Percentiles rank a stretch among this genome's conserved stretches.
Evolutionary conservation across 1,284 basidiomycete genomes (phyloP).

Genomic region (Trametes versicolor): DNA sequence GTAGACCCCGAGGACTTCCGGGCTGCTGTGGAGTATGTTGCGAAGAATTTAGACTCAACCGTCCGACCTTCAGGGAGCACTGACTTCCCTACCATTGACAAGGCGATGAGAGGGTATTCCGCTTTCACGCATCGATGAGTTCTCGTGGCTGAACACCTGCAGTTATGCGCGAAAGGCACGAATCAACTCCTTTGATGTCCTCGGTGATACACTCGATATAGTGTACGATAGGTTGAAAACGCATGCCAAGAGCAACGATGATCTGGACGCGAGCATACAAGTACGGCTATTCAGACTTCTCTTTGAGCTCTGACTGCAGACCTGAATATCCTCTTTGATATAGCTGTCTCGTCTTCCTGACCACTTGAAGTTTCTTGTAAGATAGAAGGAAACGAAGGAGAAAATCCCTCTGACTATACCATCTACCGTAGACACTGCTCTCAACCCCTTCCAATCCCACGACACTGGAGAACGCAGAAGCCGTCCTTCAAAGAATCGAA

Average conservation of each 20-base stretch:
- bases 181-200: constrained; percentile 66
- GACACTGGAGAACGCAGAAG: constrained; percentile 61
- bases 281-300: constrained; percentile 43
- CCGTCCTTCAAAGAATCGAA: constrained; percentile 56
- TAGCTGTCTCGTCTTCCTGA: constrained; percentile 69
- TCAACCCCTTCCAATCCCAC: constrained; percentile 58
- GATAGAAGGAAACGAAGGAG: constrained; percentile 25
- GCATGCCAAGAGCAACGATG: constrained; percentile 56
- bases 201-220: constrained; percentile 66
- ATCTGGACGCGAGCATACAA: constrained; percentile 74
- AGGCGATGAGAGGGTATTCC: constrained; percentile 64
- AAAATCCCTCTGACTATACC: background rate
- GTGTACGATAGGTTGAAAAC: constrained; percentile 60
- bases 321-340: background rate
- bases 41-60: constrained; percentile 59
- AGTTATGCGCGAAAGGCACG: constrained; percentile 70
- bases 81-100: constrained; percentile 64
- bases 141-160: constrained; percentile 4
- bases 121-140: constrained; percentile 11
- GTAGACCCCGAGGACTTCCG: constrained; percentile 58
- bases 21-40: constrained; percentile 59
- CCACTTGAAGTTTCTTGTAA: constrained; percentile 76
- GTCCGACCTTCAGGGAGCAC: constrained; percentile 63
- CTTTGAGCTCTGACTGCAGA: background rate
- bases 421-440: constrained; percentile 57